Percentiles rank a stretch among this genome's conserved stretches.
Conservation (phyloP, 495 filamentous ascomycete genomes). For the Aspergillus kassunensis region DNA sequence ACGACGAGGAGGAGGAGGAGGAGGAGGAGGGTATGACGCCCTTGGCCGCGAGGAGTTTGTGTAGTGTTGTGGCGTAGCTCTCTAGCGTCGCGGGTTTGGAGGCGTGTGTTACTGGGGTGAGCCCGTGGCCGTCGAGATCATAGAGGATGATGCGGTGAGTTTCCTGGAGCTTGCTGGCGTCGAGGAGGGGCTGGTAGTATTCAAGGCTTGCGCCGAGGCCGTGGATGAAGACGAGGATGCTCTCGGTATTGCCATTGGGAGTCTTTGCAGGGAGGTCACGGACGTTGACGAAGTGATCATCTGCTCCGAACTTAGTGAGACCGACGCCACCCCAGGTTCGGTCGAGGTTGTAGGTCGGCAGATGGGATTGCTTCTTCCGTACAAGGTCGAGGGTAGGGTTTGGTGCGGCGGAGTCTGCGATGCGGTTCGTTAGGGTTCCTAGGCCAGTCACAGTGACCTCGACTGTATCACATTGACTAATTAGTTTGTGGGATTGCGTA, state of each 20-base stretch:
- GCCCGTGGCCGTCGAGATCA: constrained; percentile 55
- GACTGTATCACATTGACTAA: too few relatives aligned
- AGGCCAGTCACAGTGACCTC: constrained; percentile 41
- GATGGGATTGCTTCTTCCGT: not conserved
- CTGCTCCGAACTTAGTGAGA: constrained; percentile 36
- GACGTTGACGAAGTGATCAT: constrained; percentile 37
- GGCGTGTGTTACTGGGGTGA: constrained; percentile 43
- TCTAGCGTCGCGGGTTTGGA: constrained; percentile 33
- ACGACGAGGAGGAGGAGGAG: too few relatives aligned
- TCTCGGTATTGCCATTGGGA: not conserved
- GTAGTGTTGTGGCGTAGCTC: constrained; percentile 32
- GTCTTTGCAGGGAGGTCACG: constrained; percentile 21
- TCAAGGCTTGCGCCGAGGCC: constrained; percentile 43
- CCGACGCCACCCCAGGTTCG: constrained; percentile 26
- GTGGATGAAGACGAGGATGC: constrained; percentile 48
- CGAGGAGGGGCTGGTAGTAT: constrained; percentile 41
- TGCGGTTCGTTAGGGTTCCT: constrained; percentile 39
- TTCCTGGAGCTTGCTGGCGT: constrained; percentile 26
- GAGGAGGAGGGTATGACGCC: too few relatives aligned
- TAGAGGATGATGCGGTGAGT: constrained; percentile 35
- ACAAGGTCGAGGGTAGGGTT: constrained; percentile 4
- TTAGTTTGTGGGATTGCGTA: too few relatives aligned
- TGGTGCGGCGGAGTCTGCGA: constrained; percentile 16
- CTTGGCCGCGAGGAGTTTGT: constrained; percentile 25
- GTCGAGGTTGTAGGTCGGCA: constrained; percentile 25